Evolutionary conservation across 495 filamentous ascomycete species (phyloP).

Genomic region (Elaphomyces granulatus): DNA sequence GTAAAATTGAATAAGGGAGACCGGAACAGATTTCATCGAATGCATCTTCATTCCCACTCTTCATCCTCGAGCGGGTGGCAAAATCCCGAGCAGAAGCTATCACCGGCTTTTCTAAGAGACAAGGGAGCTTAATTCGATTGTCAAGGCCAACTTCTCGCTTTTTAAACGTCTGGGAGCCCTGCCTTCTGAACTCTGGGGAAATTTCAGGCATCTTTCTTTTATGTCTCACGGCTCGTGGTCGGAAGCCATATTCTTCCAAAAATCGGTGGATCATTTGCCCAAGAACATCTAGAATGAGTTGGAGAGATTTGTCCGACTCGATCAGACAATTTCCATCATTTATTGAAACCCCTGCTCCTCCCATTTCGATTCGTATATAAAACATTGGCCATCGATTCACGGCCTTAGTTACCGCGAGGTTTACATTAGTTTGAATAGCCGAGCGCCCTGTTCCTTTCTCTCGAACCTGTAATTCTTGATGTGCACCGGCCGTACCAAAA

Average conservation of each 20-base stretch:
- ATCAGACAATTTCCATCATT: slow-evolving; percentile 13
- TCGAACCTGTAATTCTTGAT: slow-evolving; percentile 14
- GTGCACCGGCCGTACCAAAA: slow-evolving; percentile 49
- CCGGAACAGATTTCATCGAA: not conserved
- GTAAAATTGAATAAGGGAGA: not conserved
- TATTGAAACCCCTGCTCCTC: slow-evolving; percentile 2
- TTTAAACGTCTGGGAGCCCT: no score
- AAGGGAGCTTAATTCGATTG: slow-evolving; percentile 21
- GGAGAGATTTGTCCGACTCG: slow-evolving; percentile 31
- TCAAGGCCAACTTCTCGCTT: no score
- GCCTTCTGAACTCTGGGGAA: no score
- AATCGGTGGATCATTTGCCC: slow-evolving; percentile 51
- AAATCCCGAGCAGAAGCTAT: slow-evolving; percentile 28
- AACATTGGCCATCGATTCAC: slow-evolving; percentile 89
- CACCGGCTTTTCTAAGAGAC: slow-evolving; percentile 12
- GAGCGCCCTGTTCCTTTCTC: slow-evolving; percentile 23
- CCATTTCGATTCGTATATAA: slow-evolving; percentile 50
- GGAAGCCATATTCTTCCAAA: slow-evolving; percentile 50
- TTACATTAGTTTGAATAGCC: slow-evolving; percentile 40
- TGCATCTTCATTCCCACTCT: slow-evolving; percentile 34
- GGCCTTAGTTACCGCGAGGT: slow-evolving; percentile 46
- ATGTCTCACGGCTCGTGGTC: slow-evolving; percentile 22
- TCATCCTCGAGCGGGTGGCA: slow-evolving; percentile 52
- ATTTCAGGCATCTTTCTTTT: not conserved
- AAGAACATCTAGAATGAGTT: slow-evolving; percentile 45